A percentile compares a stretch with the other conserved stretches of the same genome.
Evolutionary conservation across 2,329 filamentous ascomycete species (phyloP).

Genomic region (Botrytis fragariae): DNA sequence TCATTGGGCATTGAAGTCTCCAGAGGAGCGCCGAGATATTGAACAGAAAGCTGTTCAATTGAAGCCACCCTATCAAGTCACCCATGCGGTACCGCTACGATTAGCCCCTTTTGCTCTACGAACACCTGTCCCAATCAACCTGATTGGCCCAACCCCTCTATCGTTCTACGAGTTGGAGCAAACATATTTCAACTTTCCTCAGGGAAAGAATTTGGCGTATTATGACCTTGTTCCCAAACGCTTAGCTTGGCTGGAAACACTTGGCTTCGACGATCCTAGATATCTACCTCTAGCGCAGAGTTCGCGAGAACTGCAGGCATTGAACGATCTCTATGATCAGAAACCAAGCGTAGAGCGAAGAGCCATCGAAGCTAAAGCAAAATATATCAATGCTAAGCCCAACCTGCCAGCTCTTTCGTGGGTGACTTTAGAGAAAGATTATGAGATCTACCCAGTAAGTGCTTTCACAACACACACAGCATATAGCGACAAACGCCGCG

Average conservation of each 20-base stretch:
- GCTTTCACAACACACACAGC: neutral
- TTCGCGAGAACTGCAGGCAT: neutral
- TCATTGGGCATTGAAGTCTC: conserved; percentile 9
- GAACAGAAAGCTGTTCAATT: conserved; percentile 1
- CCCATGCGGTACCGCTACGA: neutral
- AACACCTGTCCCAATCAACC: neutral
- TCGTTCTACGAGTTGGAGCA: neutral
- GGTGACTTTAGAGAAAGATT: neutral
- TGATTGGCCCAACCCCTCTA: neutral
- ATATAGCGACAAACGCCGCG: neutral
- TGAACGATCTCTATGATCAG: neutral
- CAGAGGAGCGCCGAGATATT: neutral
- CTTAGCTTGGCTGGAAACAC: neutral
- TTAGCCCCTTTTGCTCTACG: neutral
- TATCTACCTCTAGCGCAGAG: neutral
- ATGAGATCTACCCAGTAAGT: conserved; percentile 9
- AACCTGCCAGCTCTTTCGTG: neutral
- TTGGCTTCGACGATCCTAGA: neutral
- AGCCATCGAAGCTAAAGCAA: conserved; percentile 6
- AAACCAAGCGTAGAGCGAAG: conserved; percentile 1
- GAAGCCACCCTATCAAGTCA: neutral
- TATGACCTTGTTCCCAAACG: neutral
- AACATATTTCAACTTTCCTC: neutral
- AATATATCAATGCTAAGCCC: neutral
- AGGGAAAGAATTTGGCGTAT: neutral